Percentiles rank a stretch among this genome's conserved stretches.
phyloP scores from a whole-genome alignment of 495 filamentous ascomycete species.

The Darksidea phi region DNA sequence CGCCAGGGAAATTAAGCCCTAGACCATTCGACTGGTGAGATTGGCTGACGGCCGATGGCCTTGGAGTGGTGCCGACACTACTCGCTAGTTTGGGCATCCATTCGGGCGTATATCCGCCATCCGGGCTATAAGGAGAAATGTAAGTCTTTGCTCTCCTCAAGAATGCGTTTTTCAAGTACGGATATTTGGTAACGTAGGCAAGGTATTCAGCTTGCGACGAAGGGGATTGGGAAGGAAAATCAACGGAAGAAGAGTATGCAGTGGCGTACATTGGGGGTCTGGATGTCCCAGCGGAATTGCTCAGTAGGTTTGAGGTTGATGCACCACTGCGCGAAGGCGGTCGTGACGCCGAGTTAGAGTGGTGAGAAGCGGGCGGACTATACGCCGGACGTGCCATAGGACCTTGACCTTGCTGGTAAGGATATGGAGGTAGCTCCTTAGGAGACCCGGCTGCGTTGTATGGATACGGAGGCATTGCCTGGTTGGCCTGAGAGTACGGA shows the following conservation, averaged over 20 bases:
- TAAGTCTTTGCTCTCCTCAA: constrained; percentile 40
- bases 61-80: background rate
- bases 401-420: constrained; percentile 17
- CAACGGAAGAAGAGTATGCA: constrained; percentile 27
- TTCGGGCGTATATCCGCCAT: constrained; percentile 38
- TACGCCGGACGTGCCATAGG: constrained; percentile 13
- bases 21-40: background rate
- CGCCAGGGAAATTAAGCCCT: constrained; percentile 4
- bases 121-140: constrained; percentile 39
- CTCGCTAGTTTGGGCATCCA: constrained; percentile 31
- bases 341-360: constrained; percentile 20
- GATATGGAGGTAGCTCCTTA: constrained; percentile 12
- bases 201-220: constrained; percentile 37
- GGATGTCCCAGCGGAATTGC: constrained; percentile 15
- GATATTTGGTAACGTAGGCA: constrained; percentile 41
- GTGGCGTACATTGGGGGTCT: constrained; percentile 35
- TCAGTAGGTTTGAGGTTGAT: constrained; percentile 31
- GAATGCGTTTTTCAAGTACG: constrained; percentile 43
- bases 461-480: constrained; percentile 20
- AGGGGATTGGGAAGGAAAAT: constrained; percentile 25
- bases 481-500: constrained; percentile 15
- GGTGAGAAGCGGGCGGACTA: constrained; percentile 13
- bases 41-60: background rate
- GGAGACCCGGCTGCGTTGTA: constrained; percentile 6
- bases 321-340: constrained; percentile 20